Evolutionary conservation across 148 eudicot genomes (phyloP).

Genomic region (Simmondsia chinensis): DNA sequence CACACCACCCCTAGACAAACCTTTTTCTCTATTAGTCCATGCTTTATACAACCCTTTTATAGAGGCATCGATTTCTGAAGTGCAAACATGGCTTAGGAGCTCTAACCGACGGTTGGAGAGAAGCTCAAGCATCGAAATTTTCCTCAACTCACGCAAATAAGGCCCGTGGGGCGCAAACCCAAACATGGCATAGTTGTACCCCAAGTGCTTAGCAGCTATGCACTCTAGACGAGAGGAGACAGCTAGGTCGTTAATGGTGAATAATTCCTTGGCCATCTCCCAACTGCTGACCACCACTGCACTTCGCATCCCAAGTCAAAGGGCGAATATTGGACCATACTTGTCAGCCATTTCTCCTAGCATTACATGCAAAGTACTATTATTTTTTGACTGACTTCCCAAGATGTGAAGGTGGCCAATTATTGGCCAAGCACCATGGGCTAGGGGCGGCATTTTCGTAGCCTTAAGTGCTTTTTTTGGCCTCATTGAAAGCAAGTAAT

Average conservation of each 20-base stretch:
- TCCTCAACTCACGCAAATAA: conserved; percentile 3
- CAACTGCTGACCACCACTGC: too few relatives aligned
- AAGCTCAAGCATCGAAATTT: conserved; percentile 2
- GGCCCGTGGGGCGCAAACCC: neutral
- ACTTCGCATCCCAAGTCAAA: too few relatives aligned
- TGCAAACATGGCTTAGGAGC: neutral
- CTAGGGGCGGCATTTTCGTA: too few relatives aligned
- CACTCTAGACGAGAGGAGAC: neutral
- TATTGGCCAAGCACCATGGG: too few relatives aligned
- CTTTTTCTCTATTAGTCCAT: neutral
- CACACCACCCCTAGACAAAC: neutral
- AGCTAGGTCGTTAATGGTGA: neutral
- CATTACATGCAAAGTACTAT: too few relatives aligned
- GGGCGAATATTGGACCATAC: too few relatives aligned
- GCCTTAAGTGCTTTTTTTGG: too few relatives aligned
- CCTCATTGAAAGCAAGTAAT: too few relatives aligned
- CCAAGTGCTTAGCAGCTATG: neutral
- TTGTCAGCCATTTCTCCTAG: too few relatives aligned
- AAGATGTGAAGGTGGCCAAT: too few relatives aligned
- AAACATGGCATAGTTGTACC: conserved; percentile 4
- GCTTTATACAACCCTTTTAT: neutral
- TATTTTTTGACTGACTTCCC: too few relatives aligned
- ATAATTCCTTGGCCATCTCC: too few relatives aligned
- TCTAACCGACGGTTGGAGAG: neutral
- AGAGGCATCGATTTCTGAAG: neutral